Conservation (phyloP, 306 rosid species). For the Heteromeles arbutifolia region DNA sequence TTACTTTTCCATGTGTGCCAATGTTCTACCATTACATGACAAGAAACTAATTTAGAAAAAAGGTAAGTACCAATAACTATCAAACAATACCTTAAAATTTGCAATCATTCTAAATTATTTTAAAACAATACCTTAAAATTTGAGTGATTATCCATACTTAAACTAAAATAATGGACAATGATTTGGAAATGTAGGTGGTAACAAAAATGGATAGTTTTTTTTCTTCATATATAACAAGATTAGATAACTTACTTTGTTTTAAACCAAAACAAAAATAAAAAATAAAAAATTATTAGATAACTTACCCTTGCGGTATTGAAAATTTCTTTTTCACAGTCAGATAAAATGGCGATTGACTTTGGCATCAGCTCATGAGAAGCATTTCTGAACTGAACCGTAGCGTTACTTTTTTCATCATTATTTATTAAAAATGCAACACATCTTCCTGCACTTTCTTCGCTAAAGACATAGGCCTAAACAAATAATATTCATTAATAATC, state of each 20-base stretch:
- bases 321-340: conserved; percentile 46
- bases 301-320: conserved; percentile 61
- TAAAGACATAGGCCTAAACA: conserved; percentile 45
- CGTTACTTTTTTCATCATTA: conserved; percentile 17
- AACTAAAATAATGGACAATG: too few species aligned
- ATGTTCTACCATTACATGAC: not conserved
- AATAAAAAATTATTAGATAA: not conserved
- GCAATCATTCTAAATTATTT: too few species aligned
- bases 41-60: not conserved
- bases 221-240: too few species aligned
- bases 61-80: not conserved
- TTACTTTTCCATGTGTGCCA: not conserved
- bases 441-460: conserved; percentile 37
- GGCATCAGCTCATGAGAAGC: conserved; percentile 39
- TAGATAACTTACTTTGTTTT: too few species aligned
- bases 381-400: conserved; percentile 45
- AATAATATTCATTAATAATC: not conserved
- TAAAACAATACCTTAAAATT: too few species aligned
- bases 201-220: too few species aligned
- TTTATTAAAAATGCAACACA: conserved; percentile 67
- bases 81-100: too few species aligned
- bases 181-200: too few species aligned
- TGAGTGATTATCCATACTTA: too few species aligned
- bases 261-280: not conserved
- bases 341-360: conserved; percentile 60